phyloP scores from a whole-genome alignment of 1,139 yeast species.

The Yamadazyma aaseri region DNA sequence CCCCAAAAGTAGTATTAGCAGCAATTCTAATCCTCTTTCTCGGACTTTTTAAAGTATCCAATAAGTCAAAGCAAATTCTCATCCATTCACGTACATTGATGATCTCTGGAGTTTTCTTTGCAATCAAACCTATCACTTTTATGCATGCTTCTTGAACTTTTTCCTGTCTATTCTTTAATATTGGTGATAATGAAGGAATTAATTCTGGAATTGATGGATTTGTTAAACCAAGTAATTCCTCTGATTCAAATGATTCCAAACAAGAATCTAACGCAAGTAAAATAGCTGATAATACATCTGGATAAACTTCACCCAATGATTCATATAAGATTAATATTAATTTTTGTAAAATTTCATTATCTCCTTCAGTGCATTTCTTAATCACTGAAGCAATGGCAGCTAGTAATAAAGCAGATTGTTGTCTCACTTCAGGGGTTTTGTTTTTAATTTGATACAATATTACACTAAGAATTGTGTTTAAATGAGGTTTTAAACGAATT shows the following conservation, averaged over 20 bases:
- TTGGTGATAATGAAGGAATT: constrained; percentile 87
- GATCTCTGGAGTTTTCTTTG: constrained; percentile 78
- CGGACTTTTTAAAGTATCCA: constrained; percentile 88
- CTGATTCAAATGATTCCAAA: constrained; percentile 33
- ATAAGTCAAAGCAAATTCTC: constrained; percentile 88
- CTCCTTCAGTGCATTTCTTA: constrained; percentile 55
- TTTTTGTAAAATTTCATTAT: constrained; percentile 56
- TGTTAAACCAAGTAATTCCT: constrained; percentile 55
- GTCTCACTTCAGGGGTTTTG: constrained; percentile 70
- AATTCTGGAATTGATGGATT: constrained; percentile 86
- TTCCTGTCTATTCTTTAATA: constrained; percentile 84
- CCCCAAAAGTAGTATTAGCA: constrained; percentile 90
- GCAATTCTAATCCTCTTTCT: constrained; percentile 76
- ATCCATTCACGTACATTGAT: constrained; percentile 97
- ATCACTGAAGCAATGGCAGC: constrained; percentile 66
- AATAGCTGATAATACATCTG: constrained; percentile 88
- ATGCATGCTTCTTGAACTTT: constrained; percentile 89
- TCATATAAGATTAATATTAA: constrained; percentile 81
- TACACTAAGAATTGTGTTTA: constrained; percentile 73
- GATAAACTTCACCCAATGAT: constrained; percentile 91
- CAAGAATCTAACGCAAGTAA: constrained; percentile 63
- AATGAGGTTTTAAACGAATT: constrained; percentile 67
- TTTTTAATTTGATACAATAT: constrained; percentile 73
- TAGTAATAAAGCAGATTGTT: constrained; percentile 83
- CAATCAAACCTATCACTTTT: constrained; percentile 77